Conservation (phyloP, 2,329 filamentous ascomycete species). For the Aspergillus fumigatiaffinis region DNA sequence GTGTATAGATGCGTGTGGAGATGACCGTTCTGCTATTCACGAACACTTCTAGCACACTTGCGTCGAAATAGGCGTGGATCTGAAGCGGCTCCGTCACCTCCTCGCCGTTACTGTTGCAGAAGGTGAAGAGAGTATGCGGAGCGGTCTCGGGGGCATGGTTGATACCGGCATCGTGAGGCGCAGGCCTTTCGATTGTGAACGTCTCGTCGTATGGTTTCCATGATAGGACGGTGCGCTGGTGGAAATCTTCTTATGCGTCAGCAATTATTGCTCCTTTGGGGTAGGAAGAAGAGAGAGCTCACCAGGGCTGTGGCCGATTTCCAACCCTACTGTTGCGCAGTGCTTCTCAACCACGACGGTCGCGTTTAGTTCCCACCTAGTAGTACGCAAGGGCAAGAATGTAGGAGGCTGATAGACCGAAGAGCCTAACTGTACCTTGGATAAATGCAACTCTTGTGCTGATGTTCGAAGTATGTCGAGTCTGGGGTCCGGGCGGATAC, state of each 20-base stretch:
- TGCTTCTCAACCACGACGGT: slow-evolving; percentile 22
- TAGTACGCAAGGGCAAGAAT: slow-evolving; percentile 10
- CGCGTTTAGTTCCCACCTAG: slow-evolving; percentile 24
- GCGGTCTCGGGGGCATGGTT: slow-evolving; percentile 35
- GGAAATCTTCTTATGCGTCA: slow-evolving; percentile 17
- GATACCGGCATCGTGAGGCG: slow-evolving; percentile 25
- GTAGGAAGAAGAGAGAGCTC: slow-evolving; percentile 3
- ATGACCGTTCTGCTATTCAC: slow-evolving; percentile 43
- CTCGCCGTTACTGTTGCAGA: slow-evolving; percentile 6
- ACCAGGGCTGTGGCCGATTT: slow-evolving; percentile 24
- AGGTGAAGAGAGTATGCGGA: slow-evolving; percentile 47
- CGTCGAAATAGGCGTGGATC: slow-evolving; percentile 43
- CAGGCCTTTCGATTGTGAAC: slow-evolving; percentile 39
- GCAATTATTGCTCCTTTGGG: neutral
- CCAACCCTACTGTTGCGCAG: slow-evolving; percentile 26
- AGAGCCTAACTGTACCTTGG: neutral
- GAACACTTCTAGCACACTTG: slow-evolving; percentile 45
- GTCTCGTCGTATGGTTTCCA: slow-evolving; percentile 39
- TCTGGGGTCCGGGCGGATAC: slow-evolving; percentile 30
- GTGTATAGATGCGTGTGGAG: slow-evolving; percentile 36
- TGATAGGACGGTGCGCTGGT: slow-evolving; percentile 34
- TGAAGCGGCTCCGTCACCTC: slow-evolving; percentile 33
- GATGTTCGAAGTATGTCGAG: slow-evolving; percentile 26
- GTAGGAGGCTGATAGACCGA: neutral
- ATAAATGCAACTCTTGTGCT: slow-evolving; percentile 6